Evolutionary conservation across 331 rosid genomes (phyloP), one percentile per base, ranked within the genome.

Genomic region (Prunus yedoensis): DNA sequence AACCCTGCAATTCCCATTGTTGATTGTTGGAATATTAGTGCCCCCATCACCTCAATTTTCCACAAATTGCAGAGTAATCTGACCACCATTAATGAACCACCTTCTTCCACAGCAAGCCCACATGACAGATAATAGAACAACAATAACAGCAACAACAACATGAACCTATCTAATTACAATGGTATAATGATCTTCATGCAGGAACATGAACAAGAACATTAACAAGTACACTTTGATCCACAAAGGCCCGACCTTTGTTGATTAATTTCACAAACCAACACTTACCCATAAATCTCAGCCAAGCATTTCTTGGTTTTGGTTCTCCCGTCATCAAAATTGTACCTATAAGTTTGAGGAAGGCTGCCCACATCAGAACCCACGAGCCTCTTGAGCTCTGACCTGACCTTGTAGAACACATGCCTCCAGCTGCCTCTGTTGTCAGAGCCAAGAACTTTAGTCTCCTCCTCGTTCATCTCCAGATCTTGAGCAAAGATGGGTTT

Each of bases 41-140:
- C 18, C 41, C 1, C 41, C 38, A 4, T 45, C 67, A 15, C 21
- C 13, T 32, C 45, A 17, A 62, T 16, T 27, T 60, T 12, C n/a
- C 66, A 60, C 56, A 21, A 43, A 41, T 72, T 72, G 76, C 68
- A 58, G 68, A 57, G 66, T 57, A 43, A 50, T 12, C 63, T 32
- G 27, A 68, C 57, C 71, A 30, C 35, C 63, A 16, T 63, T 30
- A 58, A 58, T 15, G 67, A 62, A 60, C 4, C 66, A 32, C 16
- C 21, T 27, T 14, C 66, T 59, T 56, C 53, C 20, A 41, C 47
- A 73, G 15, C 57, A 71, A 56, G 64, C 66, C 43, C 76, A 25
- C 53, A 23, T 11, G 21, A n/a, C 62, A 53, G n/a, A 73, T 58
- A 72, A 69, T 6, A 43, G 51, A 72, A 61, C 68, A 73, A 46